Base-by-base conservation (phyloP, 768 basidiomycete genomes). In the Pulveroboletus sp. region DNA sequence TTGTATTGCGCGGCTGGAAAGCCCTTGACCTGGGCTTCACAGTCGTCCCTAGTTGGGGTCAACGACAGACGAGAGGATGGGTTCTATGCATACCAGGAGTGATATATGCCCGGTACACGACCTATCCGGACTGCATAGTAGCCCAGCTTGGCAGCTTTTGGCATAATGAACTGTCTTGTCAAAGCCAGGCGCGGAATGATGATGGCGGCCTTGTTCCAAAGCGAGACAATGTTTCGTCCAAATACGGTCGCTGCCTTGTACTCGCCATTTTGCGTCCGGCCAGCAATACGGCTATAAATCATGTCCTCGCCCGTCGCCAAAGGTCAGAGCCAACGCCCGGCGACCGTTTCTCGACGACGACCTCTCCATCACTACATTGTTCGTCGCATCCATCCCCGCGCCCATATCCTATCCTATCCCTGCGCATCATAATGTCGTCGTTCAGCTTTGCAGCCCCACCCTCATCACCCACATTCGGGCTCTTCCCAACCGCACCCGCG, bases 71-170 rank as follows among this genome's bases (percentile, higher is more conserved):
- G 5, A 43, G 20, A 46, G 40, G 72, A 69, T 8, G 71, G 57
- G 3, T 20, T 71, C 71, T 11, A 38, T 32, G 45, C 74, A 56
- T 59, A 87, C 92, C 93, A 95, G 23, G 81, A 77, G 2, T 52
- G 49, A 63, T 84, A 94, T 5, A 94, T 70, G 0, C 92, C 92
- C 0, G 82, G 75, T 11, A 59, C 53, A 31, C 72, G 69, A 10
- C 92, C 92, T n/a, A 65, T 71, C 31, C 71, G 73, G 8, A 95
- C 90, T 21, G 89, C 87, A 62, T 91, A 93, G 63, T 77, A 90
- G 5, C 63, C 72, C n/a, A 55, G 69, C 61, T 78, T 80, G 14
- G 65, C 48, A 2, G 66, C 57, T 45, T 69, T 73, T 1, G 69
- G 69, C 72, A 75, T 72, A 2, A 43, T 36, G 27, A 11, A 24